phyloP scores from a whole-genome alignment of 495 filamentous ascomycete genomes.

The Jackrogersella minutella region DNA sequence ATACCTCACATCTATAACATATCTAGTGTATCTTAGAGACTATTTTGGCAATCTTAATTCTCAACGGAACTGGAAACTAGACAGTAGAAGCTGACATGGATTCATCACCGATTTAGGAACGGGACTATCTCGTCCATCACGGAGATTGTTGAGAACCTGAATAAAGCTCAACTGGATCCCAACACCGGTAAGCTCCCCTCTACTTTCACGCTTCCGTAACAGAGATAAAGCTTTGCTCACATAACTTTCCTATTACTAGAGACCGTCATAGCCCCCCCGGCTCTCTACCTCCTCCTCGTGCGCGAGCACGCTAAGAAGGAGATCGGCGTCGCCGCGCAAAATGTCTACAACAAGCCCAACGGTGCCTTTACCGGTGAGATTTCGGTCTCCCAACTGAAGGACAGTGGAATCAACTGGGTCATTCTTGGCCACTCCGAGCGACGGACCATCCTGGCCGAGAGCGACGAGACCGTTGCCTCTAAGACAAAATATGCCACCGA shows the following conservation, averaged over 20 bases:
- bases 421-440: conserved; percentile 95
- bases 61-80: neutral
- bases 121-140: conserved; percentile 86
- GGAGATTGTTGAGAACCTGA: conserved; percentile 86
- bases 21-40: neutral
- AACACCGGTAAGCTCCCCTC: conserved; percentile 64
- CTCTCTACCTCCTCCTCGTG: conserved; percentile 88
- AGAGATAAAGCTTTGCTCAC: conserved; percentile 5
- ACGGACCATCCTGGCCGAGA: conserved; percentile 84
- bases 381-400: conserved; percentile 86
- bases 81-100: conserved; percentile 15
- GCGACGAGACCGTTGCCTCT: conserved; percentile 82
- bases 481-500: conserved; percentile 93
- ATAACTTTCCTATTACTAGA: conserved; percentile 57
- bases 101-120: conserved; percentile 68
- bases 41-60: neutral
- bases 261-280: conserved; percentile 91
- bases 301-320: conserved; percentile 69
- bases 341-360: conserved; percentile 95
- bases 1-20: neutral
- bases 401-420: conserved; percentile 85
- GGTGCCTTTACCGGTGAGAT: conserved; percentile 98
- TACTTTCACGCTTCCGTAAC: neutral
- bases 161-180: conserved; percentile 74
- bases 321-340: conserved; percentile 89